Evolutionary conservation across 164 flowering plant genomes (phyloP).

Genomic region (Buxus sempervirens): DNA sequence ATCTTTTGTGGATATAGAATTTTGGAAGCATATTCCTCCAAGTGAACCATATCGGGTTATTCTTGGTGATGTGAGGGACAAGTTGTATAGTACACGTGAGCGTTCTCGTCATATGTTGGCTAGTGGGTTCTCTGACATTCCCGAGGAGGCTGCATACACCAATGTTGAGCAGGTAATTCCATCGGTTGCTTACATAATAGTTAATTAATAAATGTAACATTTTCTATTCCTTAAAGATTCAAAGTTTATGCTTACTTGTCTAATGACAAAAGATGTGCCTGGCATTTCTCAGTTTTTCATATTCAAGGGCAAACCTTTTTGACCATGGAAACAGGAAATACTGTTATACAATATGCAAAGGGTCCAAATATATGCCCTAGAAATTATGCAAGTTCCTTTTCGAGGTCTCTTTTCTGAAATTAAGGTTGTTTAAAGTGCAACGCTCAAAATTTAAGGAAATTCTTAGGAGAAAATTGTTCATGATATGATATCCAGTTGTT

Average conservation of each 20-base stretch:
- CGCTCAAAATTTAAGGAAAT: too few relatives aligned
- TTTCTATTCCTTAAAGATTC: neutral
- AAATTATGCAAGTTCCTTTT: too few relatives aligned
- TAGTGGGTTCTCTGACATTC: conserved; percentile 66
- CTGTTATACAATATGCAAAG: too few relatives aligned
- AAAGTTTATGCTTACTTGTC: neutral
- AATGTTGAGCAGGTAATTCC: conserved; percentile 73
- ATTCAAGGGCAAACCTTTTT: too few relatives aligned
- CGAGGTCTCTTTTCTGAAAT: too few relatives aligned
- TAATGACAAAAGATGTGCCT: neutral
- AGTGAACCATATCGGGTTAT: conserved; percentile 96
- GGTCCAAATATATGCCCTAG: too few relatives aligned
- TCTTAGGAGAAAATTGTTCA: too few relatives aligned
- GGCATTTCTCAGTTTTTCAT: too few relatives aligned
- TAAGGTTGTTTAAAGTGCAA: too few relatives aligned
- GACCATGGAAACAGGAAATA: too few relatives aligned
- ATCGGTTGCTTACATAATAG: neutral
- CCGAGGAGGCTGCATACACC: conserved; percentile 83
- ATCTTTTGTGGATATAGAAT: conserved; percentile 49
- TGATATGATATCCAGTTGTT: too few relatives aligned
- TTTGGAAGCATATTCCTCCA: conserved; percentile 92
- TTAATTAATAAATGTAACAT: neutral
- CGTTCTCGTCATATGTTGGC: conserved; percentile 79
- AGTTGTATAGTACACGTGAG: conserved; percentile 87
- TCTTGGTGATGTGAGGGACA: conserved; percentile 94